Evolutionary conservation across 257 asterid genomes (phyloP).

Genomic region (Mitragyna speciosa): DNA sequence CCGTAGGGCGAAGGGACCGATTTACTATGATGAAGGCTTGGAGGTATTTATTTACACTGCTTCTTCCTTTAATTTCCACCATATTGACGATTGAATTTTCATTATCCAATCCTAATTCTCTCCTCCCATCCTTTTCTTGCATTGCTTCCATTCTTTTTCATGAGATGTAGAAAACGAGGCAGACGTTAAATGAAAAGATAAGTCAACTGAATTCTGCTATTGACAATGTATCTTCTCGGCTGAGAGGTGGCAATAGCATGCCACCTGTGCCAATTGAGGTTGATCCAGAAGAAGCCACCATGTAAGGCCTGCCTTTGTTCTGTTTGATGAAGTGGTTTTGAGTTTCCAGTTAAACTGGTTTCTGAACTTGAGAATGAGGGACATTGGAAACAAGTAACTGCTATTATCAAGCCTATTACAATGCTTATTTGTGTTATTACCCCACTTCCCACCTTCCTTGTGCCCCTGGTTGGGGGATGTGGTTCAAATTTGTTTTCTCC

Average conservation of each 20-base stretch:
- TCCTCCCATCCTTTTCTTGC: neutral
- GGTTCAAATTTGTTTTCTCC: conserved; percentile 1
- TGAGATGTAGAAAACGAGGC: conserved; percentile 68
- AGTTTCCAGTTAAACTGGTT: conserved; percentile 3
- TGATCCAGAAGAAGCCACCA: conserved; percentile 64
- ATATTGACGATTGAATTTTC: neutral
- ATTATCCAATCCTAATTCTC: neutral
- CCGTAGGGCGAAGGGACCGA: conserved; percentile 65
- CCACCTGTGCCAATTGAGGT: conserved; percentile 55
- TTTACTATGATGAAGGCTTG: conserved; percentile 75
- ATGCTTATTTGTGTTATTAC: neutral
- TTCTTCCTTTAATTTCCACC: neutral
- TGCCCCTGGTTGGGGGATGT: too few species aligned
- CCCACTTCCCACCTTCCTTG: too few species aligned
- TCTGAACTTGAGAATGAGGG: neutral
- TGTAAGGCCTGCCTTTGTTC: conserved; percentile 26
- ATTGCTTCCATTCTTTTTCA: neutral
- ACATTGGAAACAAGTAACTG: neutral
- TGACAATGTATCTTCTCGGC: conserved; percentile 75
- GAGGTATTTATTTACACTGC: conserved; percentile 44
- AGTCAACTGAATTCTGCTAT: conserved; percentile 85
- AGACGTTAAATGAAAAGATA: conserved; percentile 64
- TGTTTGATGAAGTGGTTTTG: conserved; percentile 1
- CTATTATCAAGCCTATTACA: neutral
- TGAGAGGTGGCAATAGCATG: conserved; percentile 74